These are phyloP conservation scores for Allantophomopsis cytisporea DNA, from an alignment of 2,329 filamentous ascomycete species.

Conservation along the genomic window DNA sequence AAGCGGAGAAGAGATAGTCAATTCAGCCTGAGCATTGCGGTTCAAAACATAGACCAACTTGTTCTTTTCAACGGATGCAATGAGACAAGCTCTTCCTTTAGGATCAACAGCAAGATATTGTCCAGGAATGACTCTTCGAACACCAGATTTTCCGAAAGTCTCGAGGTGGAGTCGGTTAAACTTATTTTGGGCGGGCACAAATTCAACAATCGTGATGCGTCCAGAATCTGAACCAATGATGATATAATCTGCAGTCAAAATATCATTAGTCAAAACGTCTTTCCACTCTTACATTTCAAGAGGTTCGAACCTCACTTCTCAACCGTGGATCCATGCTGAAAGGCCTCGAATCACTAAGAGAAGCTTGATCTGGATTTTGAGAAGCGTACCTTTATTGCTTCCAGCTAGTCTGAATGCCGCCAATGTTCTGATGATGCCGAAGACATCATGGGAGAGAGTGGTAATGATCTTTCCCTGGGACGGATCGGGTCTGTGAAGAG, in stretches of 20 bases:
- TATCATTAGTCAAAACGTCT: constrained; percentile 1
- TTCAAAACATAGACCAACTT: constrained; percentile 98
- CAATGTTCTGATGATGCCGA: constrained; percentile 85
- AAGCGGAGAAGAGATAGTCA: constrained; percentile 92
- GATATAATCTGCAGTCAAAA: constrained; percentile 61
- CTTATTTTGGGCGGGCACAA: constrained; percentile 70
- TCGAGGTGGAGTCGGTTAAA: constrained; percentile 88
- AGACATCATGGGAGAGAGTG: constrained; percentile 82
- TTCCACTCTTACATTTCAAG: constrained; percentile 1
- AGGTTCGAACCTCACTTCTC: neutral
- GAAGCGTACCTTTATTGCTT: constrained; percentile 81
- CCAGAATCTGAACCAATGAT: constrained; percentile 94
- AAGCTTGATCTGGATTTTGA: constrained; percentile 28
- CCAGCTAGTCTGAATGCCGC: constrained; percentile 86
- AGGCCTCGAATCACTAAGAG: constrained; percentile 59
- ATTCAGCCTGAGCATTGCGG: constrained; percentile 82
- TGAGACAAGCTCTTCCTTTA: constrained; percentile 87
- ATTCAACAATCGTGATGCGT: constrained; percentile 88
- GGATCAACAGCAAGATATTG: constrained; percentile 94
- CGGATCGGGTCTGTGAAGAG: constrained; percentile 75
- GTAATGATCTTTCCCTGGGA: constrained; percentile 76
- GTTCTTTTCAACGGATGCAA: constrained; percentile 94
- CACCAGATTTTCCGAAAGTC: constrained; percentile 94
- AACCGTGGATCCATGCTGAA: constrained; percentile 4
- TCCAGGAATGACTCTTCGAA: constrained; percentile 84